Conservation (phyloP, 2,329 filamentous ascomycete genomes). For the Shiraia bambusicola region DNA sequence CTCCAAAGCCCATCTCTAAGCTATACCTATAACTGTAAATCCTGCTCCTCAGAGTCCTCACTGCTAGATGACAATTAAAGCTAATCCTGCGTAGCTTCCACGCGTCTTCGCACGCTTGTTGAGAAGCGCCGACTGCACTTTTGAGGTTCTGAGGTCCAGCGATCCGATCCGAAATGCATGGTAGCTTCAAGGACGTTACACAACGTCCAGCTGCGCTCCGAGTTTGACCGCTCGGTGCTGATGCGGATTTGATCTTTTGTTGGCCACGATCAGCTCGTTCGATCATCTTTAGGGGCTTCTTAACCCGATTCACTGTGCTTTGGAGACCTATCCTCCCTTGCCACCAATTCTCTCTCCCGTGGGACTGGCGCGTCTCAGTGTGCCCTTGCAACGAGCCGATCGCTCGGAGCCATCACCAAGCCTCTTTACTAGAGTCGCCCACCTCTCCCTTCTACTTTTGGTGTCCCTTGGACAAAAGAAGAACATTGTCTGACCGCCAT, state of each 20-base stretch:
- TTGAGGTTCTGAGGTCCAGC: constrained; percentile 8
- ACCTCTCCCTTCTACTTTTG: not conserved
- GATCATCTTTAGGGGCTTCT: constrained; percentile 19
- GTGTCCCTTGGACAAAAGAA: not conserved
- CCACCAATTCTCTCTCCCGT: constrained; percentile 8
- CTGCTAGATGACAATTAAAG: constrained; percentile 4
- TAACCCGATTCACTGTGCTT: constrained; percentile 13
- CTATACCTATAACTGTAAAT: not conserved
- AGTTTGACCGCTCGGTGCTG: constrained; percentile 11
- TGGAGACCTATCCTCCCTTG: constrained; percentile 16
- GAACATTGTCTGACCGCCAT: not conserved
- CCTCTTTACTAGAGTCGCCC: constrained; percentile 1
- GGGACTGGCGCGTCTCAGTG: constrained; percentile 16
- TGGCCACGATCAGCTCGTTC: constrained; percentile 15
- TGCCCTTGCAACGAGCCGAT: constrained; percentile 1
- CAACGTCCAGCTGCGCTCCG: constrained; percentile 21
- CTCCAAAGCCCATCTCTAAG: not conserved
- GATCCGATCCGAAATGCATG: constrained; percentile 10
- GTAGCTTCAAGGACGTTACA: constrained; percentile 22
- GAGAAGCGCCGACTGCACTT: constrained; percentile 22
- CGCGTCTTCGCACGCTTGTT: constrained; percentile 15
- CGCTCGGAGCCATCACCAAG: not conserved
- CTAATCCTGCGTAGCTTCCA: constrained; percentile 15
- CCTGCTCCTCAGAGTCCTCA: constrained; percentile 6
- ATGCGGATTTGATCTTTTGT: constrained; percentile 10